Evolutionary conservation across 805 yeast species (phyloP), one percentile per base, ranked within the genome.

Genomic region (Saccharomycopsis fermentans): DNA sequence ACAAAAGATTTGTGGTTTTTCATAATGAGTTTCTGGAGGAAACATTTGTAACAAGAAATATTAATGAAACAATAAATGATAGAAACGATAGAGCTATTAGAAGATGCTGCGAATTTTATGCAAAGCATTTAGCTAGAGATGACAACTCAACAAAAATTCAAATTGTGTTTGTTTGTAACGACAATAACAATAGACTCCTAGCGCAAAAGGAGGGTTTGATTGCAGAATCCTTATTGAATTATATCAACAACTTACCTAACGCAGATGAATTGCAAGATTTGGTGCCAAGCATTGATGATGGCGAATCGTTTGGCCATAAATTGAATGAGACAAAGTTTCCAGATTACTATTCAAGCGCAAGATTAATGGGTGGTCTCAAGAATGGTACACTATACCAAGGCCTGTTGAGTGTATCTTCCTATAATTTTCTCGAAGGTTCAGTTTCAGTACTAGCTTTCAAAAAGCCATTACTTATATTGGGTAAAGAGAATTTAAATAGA

Each of bases 21-120:
- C 97, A 94, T 72, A 94, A 94, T 72, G 98, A 92, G 71, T 94
- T 90, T 71, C 81, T 81, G 64, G 80, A 81, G 62, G 81, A 78
- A 9, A 89, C 97, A 0, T 87, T 76, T 69, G 76, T 84, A 4
- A 75, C 75, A 34, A 81, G 97, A 66, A 69, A 72, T 35, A 74
- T 74, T 40, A 80, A 81, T 55, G 97, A 94, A 71, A 67, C 85
- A 11, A 84, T 87, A 63, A 90, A 92, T 67, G 98, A 92, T 70
- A 79, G 92, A 68, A 92, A 92, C 67, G 98, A 92, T 70, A 75
- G 97, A 63, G 90, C 97, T 29, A 90, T 94, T 53, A 79, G 97
- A 69, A 78, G 77, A 59, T 81, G 87, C 21, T 83, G 87, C 27
- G 68, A 77, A 48, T 94, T 90, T 87, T 94, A 83, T 69, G 71